Conservation (phyloP, 768 basidiomycete species). For the Cyathus striatus region DNA sequence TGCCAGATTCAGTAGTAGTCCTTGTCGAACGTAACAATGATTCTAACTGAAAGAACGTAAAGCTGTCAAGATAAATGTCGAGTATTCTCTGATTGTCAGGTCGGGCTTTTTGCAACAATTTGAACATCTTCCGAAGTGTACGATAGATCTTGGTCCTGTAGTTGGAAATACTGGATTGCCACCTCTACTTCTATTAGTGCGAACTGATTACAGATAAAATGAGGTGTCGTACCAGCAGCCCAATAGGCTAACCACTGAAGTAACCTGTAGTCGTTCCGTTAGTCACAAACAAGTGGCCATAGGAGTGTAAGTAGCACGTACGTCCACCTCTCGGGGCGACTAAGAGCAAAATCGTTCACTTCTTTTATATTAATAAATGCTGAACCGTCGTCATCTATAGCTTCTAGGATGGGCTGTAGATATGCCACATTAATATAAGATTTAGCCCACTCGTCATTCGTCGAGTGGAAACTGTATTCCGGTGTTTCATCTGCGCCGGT, state of each 20-base stretch:
- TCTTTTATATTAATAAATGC: conserved; percentile 31
- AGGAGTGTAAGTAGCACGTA: conserved; percentile 1
- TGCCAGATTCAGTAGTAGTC: conserved; percentile 2
- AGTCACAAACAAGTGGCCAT: neutral
- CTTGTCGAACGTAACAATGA: conserved; percentile 11
- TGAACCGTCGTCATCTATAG: conserved; percentile 35
- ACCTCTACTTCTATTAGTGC: no score
- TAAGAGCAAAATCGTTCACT: conserved; percentile 24
- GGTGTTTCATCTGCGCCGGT: neutral
- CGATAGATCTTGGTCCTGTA: conserved; percentile 12
- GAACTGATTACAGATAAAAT: no score
- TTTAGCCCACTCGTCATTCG: conserved; percentile 22
- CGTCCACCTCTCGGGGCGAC: conserved; percentile 24
- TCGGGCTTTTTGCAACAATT: conserved; percentile 2
- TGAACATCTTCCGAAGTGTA: conserved; percentile 10
- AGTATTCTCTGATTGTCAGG: conserved; percentile 10
- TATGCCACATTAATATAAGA: conserved; percentile 23
- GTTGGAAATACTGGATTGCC: conserved; percentile 11
- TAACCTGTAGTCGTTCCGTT: conserved; percentile 7
- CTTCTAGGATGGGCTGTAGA: conserved; percentile 28
- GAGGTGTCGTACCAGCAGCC: conserved; percentile 15
- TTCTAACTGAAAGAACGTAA: conserved; percentile 5
- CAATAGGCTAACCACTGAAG: conserved; percentile 20
- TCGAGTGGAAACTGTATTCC: neutral
- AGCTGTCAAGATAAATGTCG: conserved; percentile 7